These are phyloP conservation scores for Diutina catenulata DNA, from an alignment of 1,139 yeast species.

Conservation along the genomic window DNA sequence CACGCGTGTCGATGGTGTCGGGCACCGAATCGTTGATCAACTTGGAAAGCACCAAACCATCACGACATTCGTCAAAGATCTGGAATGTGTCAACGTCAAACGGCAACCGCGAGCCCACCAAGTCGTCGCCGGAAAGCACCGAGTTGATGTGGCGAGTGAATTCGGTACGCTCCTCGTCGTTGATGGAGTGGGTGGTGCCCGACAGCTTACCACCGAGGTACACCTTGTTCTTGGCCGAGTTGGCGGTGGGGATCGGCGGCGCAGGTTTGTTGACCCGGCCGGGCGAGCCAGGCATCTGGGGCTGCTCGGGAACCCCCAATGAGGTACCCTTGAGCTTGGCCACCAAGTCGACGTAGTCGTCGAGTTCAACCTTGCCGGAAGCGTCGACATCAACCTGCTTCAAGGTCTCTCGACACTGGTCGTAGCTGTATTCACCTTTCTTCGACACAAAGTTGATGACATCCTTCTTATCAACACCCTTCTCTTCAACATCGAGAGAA, in stretches of 20 bases:
- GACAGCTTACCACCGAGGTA: slow-evolving; percentile 71
- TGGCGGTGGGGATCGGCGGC: slow-evolving; percentile 28
- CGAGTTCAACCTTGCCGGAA: slow-evolving; percentile 92
- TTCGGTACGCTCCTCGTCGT: slow-evolving; percentile 93
- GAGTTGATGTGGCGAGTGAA: slow-evolving; percentile 93
- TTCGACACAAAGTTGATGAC: slow-evolving; percentile 77
- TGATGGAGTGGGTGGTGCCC: slow-evolving; percentile 94
- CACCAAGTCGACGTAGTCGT: slow-evolving; percentile 83
- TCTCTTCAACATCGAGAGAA: slow-evolving; percentile 75
- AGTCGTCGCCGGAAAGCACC: slow-evolving; percentile 82
- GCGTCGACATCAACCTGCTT: slow-evolving; percentile 91
- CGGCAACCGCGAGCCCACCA: slow-evolving; percentile 77
- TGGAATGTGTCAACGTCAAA: slow-evolving; percentile 92
- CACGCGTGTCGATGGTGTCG: slow-evolving; percentile 97
- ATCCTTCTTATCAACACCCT: slow-evolving; percentile 90
- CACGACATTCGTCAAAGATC: slow-evolving; percentile 92
- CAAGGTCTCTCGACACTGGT: slow-evolving; percentile 86
- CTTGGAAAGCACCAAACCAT: slow-evolving; percentile 85
- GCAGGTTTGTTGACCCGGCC: slow-evolving; percentile 6
- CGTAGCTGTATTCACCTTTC: slow-evolving; percentile 73
- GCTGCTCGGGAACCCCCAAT: slow-evolving; percentile 2
- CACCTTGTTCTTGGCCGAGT: slow-evolving; percentile 48
- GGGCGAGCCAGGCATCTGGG: slow-evolving; percentile 8
- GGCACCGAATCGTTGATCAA: slow-evolving; percentile 96
- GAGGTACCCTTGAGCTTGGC: slow-evolving; percentile 50